Evolutionary conservation across 225 moss, liverwort and hornwort species (phyloP).

Genomic region (Thuidium tamariscinum): DNA sequence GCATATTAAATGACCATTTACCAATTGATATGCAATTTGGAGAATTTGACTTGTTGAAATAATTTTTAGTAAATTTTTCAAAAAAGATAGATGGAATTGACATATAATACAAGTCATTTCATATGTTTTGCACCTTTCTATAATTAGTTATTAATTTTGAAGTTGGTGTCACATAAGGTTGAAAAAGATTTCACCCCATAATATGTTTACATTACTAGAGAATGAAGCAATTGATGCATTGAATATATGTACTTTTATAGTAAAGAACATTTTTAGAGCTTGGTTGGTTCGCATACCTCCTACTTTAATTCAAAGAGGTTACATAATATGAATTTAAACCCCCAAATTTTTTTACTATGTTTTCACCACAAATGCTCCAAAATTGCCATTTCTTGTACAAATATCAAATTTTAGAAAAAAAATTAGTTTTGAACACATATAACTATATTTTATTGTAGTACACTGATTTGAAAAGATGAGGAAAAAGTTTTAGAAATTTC

Average conservation of each 20-base stretch:
- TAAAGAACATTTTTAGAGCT: neutral
- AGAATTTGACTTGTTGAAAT: neutral
- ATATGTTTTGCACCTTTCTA: neutral
- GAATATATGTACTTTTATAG: accelerated
- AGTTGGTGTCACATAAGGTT: neutral
- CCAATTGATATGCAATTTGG: neutral
- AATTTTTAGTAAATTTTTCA: neutral
- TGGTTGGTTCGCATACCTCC: accelerated
- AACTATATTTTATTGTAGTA: too few relatives aligned
- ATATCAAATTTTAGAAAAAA: too few relatives aligned
- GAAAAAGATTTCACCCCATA: accelerated
- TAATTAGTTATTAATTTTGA: neutral
- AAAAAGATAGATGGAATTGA: too few relatives aligned
- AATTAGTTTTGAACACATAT: neutral
- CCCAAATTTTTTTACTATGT: too few relatives aligned
- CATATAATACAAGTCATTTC: neutral
- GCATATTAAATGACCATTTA: neutral
- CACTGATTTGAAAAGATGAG: too few relatives aligned
- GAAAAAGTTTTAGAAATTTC: too few relatives aligned
- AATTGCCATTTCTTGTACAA: too few relatives aligned
- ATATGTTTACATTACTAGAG: neutral
- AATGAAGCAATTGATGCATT: neutral
- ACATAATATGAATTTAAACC: neutral
- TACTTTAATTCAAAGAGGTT: neutral
- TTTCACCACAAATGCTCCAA: too few relatives aligned